Base-by-base conservation (phyloP, 2,329 filamentous ascomycete genomes). In the Fusarium dimerum region DNA sequence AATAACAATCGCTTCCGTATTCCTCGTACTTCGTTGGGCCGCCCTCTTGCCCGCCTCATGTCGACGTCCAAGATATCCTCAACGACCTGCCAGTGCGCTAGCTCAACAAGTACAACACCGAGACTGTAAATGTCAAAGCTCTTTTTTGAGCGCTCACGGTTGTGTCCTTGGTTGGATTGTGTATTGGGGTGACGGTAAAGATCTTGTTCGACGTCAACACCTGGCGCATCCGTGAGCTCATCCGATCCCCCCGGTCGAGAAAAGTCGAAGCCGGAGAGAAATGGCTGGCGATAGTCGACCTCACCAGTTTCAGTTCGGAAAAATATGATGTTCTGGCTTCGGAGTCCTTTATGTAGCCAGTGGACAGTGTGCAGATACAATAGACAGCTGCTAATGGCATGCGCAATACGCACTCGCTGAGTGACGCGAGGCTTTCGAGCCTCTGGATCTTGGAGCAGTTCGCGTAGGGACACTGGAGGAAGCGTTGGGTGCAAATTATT, bases 261-360 rank as follows among this genome's bases (percentile, higher is more conserved):
- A 58, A 79, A 82, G 54, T 83, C 80, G 65, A 83, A 83, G 34
- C 80, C 80, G 1, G 75, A 78, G 39, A 83, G 68, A 53, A 72
- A 76, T 0, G 78, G 78, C 32, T 69, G 65, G 10, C 59, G 56
- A 50, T 73, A 75, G 51, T 76, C 68, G 40, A 77, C 67, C 18
- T 55, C 48, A 53, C 65, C 67, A 18, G 52, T 43, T 29, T 51
- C 51, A 29, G 61, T 55, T 32, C 68, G 68, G 61, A 81, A 81
- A 64, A 83, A 81, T 11, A 84, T 63, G 30, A 84, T 72, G 60
- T 81, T 83, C 49, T 78, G 70, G 51, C 75, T 77, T 12, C 80
- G 76, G 6, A 84, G 70, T n/a, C 79, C 79, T 59, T 84, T 84
- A 69, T 83, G 81, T 6, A 84, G 71, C 80, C 80, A 83, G 54